Evolutionary conservation across 805 yeast genomes (phyloP).

Genomic region (Yamadazyma kitorensis): DNA sequence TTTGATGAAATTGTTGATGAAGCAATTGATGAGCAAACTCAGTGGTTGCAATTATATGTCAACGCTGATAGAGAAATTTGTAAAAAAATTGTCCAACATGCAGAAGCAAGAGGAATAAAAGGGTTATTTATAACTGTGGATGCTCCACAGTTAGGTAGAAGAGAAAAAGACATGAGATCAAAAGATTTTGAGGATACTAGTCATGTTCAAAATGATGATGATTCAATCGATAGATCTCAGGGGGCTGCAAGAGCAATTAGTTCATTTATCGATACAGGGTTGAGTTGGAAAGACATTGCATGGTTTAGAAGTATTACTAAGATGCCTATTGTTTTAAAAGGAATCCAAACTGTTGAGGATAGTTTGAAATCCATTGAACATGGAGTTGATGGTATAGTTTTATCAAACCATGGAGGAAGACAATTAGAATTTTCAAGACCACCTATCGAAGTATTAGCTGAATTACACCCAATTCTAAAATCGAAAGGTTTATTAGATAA

Average conservation of each 20-base stretch:
- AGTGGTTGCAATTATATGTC: conserved; percentile 89
- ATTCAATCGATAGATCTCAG: conserved; percentile 56
- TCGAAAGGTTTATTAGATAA: conserved; percentile 38
- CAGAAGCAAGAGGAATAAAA: conserved; percentile 70
- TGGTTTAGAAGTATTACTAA: conserved; percentile 40
- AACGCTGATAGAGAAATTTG: conserved; percentile 71
- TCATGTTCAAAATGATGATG: conserved; percentile 48
- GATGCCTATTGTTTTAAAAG: conserved; percentile 51
- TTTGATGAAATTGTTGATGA: conserved; percentile 81
- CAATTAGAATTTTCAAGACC: conserved; percentile 63
- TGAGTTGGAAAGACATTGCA: conserved; percentile 36
- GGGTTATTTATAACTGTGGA: conserved; percentile 89
- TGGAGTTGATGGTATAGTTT: conserved; percentile 60
- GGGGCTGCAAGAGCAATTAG: conserved; percentile 89
- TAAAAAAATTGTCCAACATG: conserved; percentile 59
- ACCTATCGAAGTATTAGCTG: conserved; percentile 59
- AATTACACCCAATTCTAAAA: conserved; percentile 46
- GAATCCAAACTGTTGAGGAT: conserved; percentile 67
- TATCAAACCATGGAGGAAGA: conserved; percentile 77
- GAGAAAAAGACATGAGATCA: conserved; percentile 82
- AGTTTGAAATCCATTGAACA: conserved; percentile 54
- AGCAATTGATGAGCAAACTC: conserved; percentile 62
- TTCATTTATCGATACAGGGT: conserved; percentile 60
- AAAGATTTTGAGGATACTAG: conserved; percentile 49
- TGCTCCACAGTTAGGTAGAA: conserved; percentile 87